Evolutionary conservation across 2,329 filamentous ascomycete genomes (phyloP).

Genomic region (Fusarium tuaranense): DNA sequence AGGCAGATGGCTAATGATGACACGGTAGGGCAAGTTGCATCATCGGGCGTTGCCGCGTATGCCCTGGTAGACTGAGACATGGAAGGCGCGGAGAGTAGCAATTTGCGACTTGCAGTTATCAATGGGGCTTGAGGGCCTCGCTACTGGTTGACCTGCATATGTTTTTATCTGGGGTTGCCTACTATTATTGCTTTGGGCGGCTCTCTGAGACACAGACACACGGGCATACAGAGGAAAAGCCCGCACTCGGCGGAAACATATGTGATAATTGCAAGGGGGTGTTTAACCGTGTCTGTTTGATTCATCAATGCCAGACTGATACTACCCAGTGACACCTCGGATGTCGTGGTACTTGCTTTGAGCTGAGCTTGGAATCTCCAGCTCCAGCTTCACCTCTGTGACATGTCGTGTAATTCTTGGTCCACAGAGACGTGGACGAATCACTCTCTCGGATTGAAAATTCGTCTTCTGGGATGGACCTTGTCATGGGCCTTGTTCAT

Average conservation of each 20-base stretch:
- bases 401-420: neutral
- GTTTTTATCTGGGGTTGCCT: conserved; percentile 6
- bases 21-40: conserved; percentile 26
- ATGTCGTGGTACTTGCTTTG: neutral
- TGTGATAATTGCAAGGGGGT: neutral
- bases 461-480: neutral
- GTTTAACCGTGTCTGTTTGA: neutral
- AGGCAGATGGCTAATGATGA: conserved; percentile 6
- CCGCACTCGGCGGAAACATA: neutral
- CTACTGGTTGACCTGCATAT: conserved; percentile 21
- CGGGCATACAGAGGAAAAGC: neutral
- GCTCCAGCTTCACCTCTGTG: neutral
- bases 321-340: neutral
- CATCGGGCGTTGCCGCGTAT: conserved; percentile 25
- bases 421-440: neutral
- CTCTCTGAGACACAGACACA: neutral
- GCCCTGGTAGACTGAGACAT: conserved; percentile 18
- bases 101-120: conserved; percentile 27
- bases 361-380: neutral
- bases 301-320: neutral
- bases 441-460: neutral
- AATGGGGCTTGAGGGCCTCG: neutral
- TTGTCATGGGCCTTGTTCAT: neutral
- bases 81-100: conserved; percentile 1
- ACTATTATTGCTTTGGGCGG: neutral